phyloP scores from a whole-genome alignment of 805 yeast species.

The Clavispora vitiphila region DNA sequence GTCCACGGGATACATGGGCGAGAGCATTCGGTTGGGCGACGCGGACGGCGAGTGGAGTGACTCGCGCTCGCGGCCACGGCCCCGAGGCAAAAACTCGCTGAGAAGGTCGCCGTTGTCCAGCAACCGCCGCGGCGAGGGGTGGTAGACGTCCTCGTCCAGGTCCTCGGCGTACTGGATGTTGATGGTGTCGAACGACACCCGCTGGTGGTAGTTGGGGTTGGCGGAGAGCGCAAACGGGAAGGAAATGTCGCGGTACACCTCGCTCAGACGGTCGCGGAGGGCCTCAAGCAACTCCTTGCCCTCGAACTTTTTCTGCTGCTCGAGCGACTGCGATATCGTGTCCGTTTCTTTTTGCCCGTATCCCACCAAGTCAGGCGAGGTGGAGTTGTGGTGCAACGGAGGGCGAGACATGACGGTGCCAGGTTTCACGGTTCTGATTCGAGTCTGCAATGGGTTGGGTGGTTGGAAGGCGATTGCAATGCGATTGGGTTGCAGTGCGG shows the following conservation, averaged over 20 bases:
- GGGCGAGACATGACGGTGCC: too few species aligned
- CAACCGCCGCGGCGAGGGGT: conserved; percentile 6
- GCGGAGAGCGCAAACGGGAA: conserved; percentile 4
- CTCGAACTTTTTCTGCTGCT: neutral
- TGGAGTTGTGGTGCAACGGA: conserved; percentile 9
- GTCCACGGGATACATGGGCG: conserved; percentile 17
- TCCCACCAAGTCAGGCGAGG: conserved; percentile 12
- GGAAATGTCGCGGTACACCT: conserved; percentile 8
- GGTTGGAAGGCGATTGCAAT: too few species aligned
- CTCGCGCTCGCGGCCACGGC: conserved; percentile 14
- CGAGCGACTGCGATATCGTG: neutral
- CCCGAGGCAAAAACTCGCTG: conserved; percentile 4
- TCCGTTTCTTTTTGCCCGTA: neutral
- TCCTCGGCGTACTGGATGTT: conserved; percentile 29
- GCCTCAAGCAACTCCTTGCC: conserved; percentile 8
- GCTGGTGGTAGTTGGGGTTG: conserved; percentile 17
- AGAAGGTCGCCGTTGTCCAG: conserved; percentile 8
- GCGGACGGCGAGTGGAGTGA: conserved; percentile 13
- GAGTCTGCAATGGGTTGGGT: too few species aligned
- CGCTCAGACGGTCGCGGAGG: conserved; percentile 10
- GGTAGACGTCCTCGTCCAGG: conserved; percentile 12
- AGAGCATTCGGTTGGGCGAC: conserved; percentile 16
- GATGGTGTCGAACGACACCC: conserved; percentile 55
- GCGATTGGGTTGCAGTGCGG: too few species aligned
- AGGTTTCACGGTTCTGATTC: too few species aligned